phyloP scores from a whole-genome alignment of 169 alveolate genomes.

The Cryptosporidium andersoni region DNA sequence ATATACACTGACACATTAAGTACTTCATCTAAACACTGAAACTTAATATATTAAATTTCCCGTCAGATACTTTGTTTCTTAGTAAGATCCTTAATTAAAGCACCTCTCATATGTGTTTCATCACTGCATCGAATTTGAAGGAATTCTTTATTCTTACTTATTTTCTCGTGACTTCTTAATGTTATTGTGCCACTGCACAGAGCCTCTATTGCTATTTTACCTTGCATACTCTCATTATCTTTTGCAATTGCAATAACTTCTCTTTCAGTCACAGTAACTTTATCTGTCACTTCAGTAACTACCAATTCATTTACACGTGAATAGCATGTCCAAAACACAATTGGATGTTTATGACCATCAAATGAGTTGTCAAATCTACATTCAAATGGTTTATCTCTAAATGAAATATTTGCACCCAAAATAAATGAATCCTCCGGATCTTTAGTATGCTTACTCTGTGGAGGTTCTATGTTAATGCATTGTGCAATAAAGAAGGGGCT shows the following conservation, averaged over 20 bases:
- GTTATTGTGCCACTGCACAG: slow-evolving; percentile 46
- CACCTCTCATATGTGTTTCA: slow-evolving; percentile 16
- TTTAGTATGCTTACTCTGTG: too few relatives aligned
- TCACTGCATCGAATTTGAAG: slow-evolving; percentile 50
- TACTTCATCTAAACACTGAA: neutral
- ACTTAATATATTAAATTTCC: slow-evolving; percentile 4
- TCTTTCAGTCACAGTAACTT: neutral
- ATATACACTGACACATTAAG: neutral
- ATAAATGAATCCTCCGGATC: slow-evolving; percentile 2
- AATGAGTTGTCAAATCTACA: slow-evolving; percentile 51
- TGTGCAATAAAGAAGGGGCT: too few relatives aligned
- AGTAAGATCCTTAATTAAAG: neutral
- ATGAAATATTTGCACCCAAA: slow-evolving; percentile 32
- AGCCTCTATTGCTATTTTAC: slow-evolving; percentile 29
- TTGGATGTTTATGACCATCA: slow-evolving; percentile 31
- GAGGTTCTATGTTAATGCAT: too few relatives aligned
- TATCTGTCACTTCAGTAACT: slow-evolving; percentile 1
- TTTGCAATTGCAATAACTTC: slow-evolving; percentile 1
- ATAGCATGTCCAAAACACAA: slow-evolving; percentile 46
- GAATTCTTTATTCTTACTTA: slow-evolving; percentile 8
- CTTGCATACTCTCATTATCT: neutral
- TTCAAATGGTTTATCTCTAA: slow-evolving; percentile 61
- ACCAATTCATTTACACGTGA: slow-evolving; percentile 38
- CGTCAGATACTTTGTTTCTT: neutral
- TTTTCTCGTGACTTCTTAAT: slow-evolving; percentile 17